phyloP scores from a whole-genome alignment of 305 asterid species.

The Ilex paraguariensis region DNA sequence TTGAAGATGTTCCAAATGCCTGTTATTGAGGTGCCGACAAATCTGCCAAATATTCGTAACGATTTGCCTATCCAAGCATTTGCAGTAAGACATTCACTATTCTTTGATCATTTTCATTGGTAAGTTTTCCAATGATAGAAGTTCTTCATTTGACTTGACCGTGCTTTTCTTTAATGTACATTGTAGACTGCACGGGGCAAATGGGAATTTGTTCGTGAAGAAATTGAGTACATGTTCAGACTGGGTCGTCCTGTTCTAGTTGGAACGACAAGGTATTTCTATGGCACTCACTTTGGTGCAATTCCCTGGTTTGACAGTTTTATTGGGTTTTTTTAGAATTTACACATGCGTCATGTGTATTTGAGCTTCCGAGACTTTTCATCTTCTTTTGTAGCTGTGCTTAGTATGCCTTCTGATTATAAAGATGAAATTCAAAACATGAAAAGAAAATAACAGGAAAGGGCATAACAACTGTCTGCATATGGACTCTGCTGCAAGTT shows the following conservation, averaged over 20 bases:
- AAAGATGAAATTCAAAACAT: no score
- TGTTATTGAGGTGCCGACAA: slow-evolving; percentile 95
- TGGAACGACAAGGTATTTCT: slow-evolving; percentile 88
- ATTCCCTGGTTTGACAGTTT: no score
- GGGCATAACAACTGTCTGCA: no score
- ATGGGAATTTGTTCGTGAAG: slow-evolving; percentile 85
- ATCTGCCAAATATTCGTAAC: slow-evolving; percentile 77
- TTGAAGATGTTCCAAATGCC: slow-evolving; percentile 91
- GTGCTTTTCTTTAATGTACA: slow-evolving; percentile 20
- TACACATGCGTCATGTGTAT: no score
- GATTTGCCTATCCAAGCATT: slow-evolving; percentile 94
- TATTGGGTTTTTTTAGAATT: no score
- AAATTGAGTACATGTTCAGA: slow-evolving; percentile 81
- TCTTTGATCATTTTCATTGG: slow-evolving; percentile 10
- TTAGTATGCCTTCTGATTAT: no score
- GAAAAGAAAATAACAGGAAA: no score
- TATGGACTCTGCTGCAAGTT: no score
- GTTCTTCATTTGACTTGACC: slow-evolving; percentile 19
- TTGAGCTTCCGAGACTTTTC: no score
- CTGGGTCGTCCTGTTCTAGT: slow-evolving; percentile 94
- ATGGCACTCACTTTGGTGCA: slow-evolving; percentile 15
- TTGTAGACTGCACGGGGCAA: slow-evolving; percentile 91
- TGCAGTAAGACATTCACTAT: slow-evolving; percentile 59
- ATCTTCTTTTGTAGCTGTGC: no score
- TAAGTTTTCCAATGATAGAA: slow-evolving; percentile 5